These are phyloP conservation scores for Osmanthus fragrans DNA, from an alignment of 257 asterid genomes.

Conservation along the genomic window DNA sequence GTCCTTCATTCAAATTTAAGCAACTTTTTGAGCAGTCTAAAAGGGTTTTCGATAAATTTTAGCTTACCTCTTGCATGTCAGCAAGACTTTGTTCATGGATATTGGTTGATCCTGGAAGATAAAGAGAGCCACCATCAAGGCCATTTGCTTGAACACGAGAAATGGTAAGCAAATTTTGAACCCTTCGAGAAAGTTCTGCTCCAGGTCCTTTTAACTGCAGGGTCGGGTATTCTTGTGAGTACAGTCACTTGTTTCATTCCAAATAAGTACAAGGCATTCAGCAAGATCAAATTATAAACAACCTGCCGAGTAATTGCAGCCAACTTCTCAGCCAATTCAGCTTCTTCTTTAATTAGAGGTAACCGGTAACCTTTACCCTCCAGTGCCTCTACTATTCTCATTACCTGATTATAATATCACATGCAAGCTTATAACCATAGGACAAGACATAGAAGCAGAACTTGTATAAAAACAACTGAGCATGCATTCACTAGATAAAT, in stretches of 20 bases:
- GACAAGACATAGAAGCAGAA: neutral
- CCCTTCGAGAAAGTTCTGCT: constrained; percentile 92
- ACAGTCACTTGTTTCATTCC: constrained; percentile 21
- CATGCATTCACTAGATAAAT: neutral
- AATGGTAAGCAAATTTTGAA: constrained; percentile 74
- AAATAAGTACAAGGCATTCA: constrained; percentile 20
- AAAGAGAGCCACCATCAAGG: constrained; percentile 61
- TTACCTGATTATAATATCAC: constrained; percentile 49
- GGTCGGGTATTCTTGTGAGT: constrained; percentile 26
- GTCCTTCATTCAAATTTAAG: neutral
- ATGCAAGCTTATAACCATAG: constrained; percentile 13
- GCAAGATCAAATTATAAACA: constrained; percentile 6
- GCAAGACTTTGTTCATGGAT: constrained; percentile 80
- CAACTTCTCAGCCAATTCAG: constrained; percentile 91
- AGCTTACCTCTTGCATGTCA: constrained; percentile 92
- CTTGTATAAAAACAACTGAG: neutral
- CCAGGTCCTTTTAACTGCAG: constrained; percentile 92
- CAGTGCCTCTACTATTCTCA: constrained; percentile 88
- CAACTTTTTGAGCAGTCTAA: neutral
- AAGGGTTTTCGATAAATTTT: neutral
- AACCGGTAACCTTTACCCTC: constrained; percentile 85
- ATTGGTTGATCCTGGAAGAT: constrained; percentile 86
- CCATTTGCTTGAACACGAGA: constrained; percentile 81
- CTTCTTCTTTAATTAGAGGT: constrained; percentile 93
- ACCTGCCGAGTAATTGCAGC: constrained; percentile 87